These are phyloP conservation scores for Syzygium malaccense DNA, from an alignment of 441 rosid species.

Conservation along the genomic window DNA sequence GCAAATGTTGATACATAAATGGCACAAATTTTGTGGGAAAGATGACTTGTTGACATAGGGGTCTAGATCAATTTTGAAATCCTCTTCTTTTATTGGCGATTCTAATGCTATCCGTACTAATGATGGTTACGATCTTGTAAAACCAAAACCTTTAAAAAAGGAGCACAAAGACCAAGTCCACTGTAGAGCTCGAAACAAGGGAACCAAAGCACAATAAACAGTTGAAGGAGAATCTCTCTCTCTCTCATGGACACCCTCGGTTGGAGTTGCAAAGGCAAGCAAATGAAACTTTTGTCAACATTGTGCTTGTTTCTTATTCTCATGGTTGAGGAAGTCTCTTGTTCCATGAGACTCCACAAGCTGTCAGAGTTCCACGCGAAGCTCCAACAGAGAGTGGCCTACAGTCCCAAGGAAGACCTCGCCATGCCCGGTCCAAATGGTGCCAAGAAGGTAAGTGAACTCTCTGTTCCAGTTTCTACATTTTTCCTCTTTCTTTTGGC, in stretches of 20 bases:
- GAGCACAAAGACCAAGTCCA: background rate
- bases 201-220: background rate
- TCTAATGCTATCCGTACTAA: background rate
- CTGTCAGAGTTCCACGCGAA: background rate
- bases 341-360: background rate
- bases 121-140: background rate
- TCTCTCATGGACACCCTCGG: background rate
- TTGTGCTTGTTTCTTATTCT: background rate
- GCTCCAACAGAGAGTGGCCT: background rate
- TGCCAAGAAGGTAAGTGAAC: background rate
- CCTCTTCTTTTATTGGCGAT: too few relatives aligned
- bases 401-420: background rate
- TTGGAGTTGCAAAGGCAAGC: background rate
- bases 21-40: background rate
- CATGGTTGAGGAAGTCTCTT: background rate
- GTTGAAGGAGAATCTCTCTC: background rate
- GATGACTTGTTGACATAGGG: background rate
- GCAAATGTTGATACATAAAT: background rate
- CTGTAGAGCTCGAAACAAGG: background rate
- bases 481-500: background rate
- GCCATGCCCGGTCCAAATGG: background rate
- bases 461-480: background rate
- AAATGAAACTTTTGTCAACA: background rate
- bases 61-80: background rate
- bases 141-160: background rate